Conservation (phyloP, 2,329 filamentous ascomycete species). For the Thermoascus crustaceus region DNA sequence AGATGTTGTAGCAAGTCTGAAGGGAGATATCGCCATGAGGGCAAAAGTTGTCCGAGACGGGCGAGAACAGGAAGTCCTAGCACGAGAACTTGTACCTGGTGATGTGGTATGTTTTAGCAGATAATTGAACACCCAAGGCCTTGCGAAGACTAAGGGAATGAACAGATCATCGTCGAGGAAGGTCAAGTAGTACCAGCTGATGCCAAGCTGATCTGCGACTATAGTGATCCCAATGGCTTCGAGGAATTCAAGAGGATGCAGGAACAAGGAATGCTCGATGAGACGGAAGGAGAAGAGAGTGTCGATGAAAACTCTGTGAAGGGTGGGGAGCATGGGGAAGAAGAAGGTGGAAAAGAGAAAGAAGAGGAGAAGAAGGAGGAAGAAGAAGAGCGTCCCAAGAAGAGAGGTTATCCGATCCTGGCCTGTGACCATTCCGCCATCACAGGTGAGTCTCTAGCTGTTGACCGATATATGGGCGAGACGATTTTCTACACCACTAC, state of each 20-base stretch:
- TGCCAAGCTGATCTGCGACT: slow-evolving; percentile 63
- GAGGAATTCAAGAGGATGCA: slow-evolving; percentile 58
- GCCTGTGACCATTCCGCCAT: slow-evolving; percentile 74
- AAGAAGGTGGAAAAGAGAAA: slow-evolving; percentile 8
- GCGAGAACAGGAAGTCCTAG: slow-evolving; percentile 58
- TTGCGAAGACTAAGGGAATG: slow-evolving; percentile 6
- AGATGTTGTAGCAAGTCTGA: slow-evolving; percentile 66
- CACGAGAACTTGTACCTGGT: slow-evolving; percentile 64
- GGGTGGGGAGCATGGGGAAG: slow-evolving; percentile 33
- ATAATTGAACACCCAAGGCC: background rate
- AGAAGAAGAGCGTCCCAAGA: slow-evolving; percentile 12
- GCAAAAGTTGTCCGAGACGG: slow-evolving; percentile 60
- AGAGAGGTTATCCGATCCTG: slow-evolving; percentile 56
- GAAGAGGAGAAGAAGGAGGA: slow-evolving; percentile 12
- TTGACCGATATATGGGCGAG: slow-evolving; percentile 61
- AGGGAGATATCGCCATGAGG: slow-evolving; percentile 72
- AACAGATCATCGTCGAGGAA: slow-evolving; percentile 60
- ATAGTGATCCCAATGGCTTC: slow-evolving; percentile 59
- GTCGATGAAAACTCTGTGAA: slow-evolving; percentile 48
- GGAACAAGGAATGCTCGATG: slow-evolving; percentile 53
- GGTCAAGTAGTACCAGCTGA: slow-evolving; percentile 63
- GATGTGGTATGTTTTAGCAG: slow-evolving; percentile 54
- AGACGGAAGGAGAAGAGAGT: slow-evolving; percentile 47
- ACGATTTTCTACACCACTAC: slow-evolving; percentile 70
- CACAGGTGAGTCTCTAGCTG: slow-evolving; percentile 69